Base-by-base conservation (phyloP, 1,284 basidiomycete species). In the Tilletia caries region DNA sequence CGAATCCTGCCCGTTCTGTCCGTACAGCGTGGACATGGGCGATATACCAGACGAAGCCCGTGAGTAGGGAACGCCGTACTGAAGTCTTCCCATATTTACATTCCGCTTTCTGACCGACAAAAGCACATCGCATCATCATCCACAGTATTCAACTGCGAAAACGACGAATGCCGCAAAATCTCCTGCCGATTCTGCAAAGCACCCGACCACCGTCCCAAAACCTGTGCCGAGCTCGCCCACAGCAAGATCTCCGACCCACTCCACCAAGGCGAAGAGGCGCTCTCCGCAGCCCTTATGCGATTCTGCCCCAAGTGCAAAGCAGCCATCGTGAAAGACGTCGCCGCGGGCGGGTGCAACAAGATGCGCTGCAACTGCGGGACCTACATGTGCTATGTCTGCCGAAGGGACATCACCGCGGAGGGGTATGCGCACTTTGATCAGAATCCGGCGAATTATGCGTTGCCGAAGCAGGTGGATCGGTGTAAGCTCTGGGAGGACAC, bases 1-100 rank as follows among this genome's bases (percentile, higher is more conserved):
- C 50, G 75, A 73, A 20, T 71, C 72, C 34, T 81, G 79, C 62
- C 79, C 78, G 1, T 77, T 74, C 71, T 80, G 79, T 65, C 69
- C 72, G n/a, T 79, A 73, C 46, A 76, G 73, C 6, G 70, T 48
- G 64, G 70, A 78, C 37, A 76, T 79, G 66, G 79, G 79, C 25
- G 78, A 79, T 32, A 5, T 41, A n/a, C 65, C 75, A 27, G 79
- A 80, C 64, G 70, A 71, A 15, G 67, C 78, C 2, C 75, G 79
- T 67, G 44, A 64, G 12, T 80, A 77, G n/a, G n/a, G n/a, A n/a
- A n/a, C n/a, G n/a, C 50, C 69, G 71, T 50, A 72, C 70, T 1
- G 70, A 76, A 8, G 37, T 15, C 8, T 41, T 41, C 37, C 37
- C 8, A 10, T 41, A 41, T 15, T n/a, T n/a, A n/a, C n/a, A n/a